Conservation (phyloP, 1,139 yeast genomes). For the Hyphopichia pseudoburtonii region DNA sequence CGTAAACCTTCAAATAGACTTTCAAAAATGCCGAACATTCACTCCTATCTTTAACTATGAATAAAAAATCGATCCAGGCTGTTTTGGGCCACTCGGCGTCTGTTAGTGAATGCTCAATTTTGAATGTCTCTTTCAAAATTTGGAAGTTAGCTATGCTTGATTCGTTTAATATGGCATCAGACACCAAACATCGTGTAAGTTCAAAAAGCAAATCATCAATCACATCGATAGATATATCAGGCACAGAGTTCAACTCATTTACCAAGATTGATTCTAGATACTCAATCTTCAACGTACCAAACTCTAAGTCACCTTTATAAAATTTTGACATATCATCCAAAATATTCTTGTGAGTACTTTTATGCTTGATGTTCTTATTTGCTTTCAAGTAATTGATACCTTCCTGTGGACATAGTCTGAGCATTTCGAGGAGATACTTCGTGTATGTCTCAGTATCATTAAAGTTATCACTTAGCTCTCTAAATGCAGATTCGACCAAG, state of each 20-base stretch:
- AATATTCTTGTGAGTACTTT: constrained; percentile 29
- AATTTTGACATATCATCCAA: constrained; percentile 28
- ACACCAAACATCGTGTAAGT: constrained; percentile 2
- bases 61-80: constrained; percentile 39
- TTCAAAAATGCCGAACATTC: constrained; percentile 29
- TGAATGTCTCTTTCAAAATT: constrained; percentile 27
- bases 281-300: constrained; percentile 29
- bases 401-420: constrained; percentile 26
- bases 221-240: background rate
- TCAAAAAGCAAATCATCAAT: constrained; percentile 5
- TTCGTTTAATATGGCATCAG: constrained; percentile 11
- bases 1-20: constrained; percentile 35
- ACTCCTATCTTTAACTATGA: constrained; percentile 22
- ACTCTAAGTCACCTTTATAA: constrained; percentile 20
- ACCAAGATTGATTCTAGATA: constrained; percentile 31
- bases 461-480: constrained; percentile 15
- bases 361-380: constrained; percentile 25
- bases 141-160: constrained; percentile 22
- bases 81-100: constrained; percentile 38
- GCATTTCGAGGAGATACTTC: constrained; percentile 27
- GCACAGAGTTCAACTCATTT: constrained; percentile 12
- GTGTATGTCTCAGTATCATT: constrained; percentile 24
- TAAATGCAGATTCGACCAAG: constrained; percentile 13
- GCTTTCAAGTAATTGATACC: constrained; percentile 33
- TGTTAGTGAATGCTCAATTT: constrained; percentile 28